phyloP scores from a whole-genome alignment of 768 basidiomycete genomes.

The Mycena haematopus region DNA sequence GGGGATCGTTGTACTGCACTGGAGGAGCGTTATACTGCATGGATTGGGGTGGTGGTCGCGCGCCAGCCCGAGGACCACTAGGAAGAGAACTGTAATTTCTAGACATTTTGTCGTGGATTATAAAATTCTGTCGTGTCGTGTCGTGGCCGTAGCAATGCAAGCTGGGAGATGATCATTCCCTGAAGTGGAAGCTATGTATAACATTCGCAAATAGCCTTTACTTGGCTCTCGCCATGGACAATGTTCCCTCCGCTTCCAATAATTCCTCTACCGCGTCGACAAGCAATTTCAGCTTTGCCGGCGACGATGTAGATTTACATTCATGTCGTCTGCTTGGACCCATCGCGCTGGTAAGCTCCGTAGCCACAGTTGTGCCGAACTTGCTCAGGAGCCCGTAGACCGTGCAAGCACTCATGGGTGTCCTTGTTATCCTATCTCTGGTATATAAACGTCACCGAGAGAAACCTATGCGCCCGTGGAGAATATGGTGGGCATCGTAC shows the following conservation, averaged over 20 bases:
- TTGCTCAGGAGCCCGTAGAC: conserved; percentile 62
- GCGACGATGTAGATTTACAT: conserved; percentile 51
- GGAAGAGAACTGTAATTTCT: conserved; percentile 38
- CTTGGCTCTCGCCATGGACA: neutral
- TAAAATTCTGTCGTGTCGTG: neutral
- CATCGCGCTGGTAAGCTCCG: conserved; percentile 51
- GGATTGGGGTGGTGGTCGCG: conserved; percentile 45
- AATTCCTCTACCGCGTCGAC: conserved; percentile 18
- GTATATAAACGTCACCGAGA: conserved; percentile 91
- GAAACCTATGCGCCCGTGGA: conserved; percentile 85
- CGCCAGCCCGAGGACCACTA: conserved; percentile 41
- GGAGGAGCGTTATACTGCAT: conserved; percentile 48
- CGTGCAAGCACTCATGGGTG: conserved; percentile 88
- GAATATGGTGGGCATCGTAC: conserved; percentile 74
- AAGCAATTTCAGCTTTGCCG: conserved; percentile 29
- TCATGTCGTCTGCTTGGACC: conserved; percentile 61
- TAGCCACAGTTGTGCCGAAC: conserved; percentile 43
- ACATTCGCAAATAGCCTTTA: neutral
- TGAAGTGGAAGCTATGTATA: neutral
- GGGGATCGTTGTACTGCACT: conserved; percentile 59
- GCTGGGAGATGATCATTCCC: conserved; percentile 8
- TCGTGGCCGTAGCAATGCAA: conserved; percentile 22
- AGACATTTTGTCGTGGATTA: neutral
- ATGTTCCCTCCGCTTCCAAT: conserved; percentile 2
- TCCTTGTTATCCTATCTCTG: conserved; percentile 86